Percentiles rank a stretch among this genome's conserved stretches.
These are phyloP conservation scores for Suillus subaureus DNA, from an alignment of 768 basidiomycete species.

Conservation along the genomic window DNA sequence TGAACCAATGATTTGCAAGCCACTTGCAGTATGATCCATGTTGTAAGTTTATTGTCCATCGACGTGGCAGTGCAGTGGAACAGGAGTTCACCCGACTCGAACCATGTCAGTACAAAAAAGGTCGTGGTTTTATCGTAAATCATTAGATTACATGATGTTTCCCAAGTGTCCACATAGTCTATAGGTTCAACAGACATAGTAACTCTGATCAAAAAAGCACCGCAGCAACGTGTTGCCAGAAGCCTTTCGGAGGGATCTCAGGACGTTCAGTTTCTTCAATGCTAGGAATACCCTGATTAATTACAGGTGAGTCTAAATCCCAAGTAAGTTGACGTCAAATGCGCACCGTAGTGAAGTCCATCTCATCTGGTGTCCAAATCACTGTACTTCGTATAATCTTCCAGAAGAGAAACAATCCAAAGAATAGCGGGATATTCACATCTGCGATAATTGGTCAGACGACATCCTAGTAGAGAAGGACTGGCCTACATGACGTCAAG, in stretches of 20 bases:
- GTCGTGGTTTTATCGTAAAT: background rate
- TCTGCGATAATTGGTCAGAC: slow-evolving; percentile 24
- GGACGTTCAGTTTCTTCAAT: slow-evolving; percentile 62
- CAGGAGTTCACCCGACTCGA: background rate
- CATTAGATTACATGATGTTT: background rate
- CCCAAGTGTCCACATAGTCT: no score
- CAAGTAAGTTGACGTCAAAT: background rate
- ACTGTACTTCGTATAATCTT: slow-evolving; percentile 20
- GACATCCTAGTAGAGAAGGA: slow-evolving; percentile 10
- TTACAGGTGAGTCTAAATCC: background rate
- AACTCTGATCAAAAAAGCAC: slow-evolving; percentile 47
- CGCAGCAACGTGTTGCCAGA: slow-evolving; percentile 51
- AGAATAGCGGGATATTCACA: slow-evolving; percentile 28
- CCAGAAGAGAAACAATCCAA: slow-evolving; percentile 25
- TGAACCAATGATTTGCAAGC: background rate
- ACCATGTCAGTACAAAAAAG: background rate
- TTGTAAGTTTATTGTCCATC: background rate
- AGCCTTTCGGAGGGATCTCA: slow-evolving; percentile 49
- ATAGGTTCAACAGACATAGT: background rate
- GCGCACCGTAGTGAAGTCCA: slow-evolving; percentile 72
- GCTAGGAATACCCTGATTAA: slow-evolving; percentile 59
- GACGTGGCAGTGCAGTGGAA: no score
- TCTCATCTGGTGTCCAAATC: slow-evolving; percentile 59
- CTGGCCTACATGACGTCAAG: slow-evolving; percentile 45
- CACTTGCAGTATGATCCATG: no score